phyloP scores from a whole-genome alignment of 2,329 filamentous ascomycete genomes.

The Arthrocladium fulminans region DNA sequence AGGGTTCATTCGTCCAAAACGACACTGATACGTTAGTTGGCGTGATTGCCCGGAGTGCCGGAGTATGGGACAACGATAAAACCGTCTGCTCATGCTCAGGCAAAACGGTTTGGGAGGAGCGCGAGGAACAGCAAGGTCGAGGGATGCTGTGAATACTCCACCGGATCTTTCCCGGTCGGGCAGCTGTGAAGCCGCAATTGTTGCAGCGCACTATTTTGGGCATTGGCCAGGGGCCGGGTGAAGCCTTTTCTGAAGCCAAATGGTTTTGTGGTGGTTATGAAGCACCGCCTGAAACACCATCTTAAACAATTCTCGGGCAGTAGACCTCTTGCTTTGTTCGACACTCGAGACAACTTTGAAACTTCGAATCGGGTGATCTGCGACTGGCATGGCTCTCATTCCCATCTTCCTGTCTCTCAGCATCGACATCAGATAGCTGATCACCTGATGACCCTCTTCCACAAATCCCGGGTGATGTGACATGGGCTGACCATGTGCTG shows the following conservation, averaged over 20 bases:
- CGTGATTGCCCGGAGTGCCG: constrained; percentile 88
- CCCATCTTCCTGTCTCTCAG: neutral
- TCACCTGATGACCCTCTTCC: neutral
- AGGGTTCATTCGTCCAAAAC: constrained; percentile 55
- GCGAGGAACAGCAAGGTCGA: constrained; percentile 76
- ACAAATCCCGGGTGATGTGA: constrained; percentile 2
- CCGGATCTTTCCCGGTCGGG: neutral
- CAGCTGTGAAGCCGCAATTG: neutral
- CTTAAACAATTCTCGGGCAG: neutral
- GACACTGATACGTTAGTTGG: constrained; percentile 81
- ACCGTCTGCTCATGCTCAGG: constrained; percentile 96
- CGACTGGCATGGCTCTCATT: too few species aligned
- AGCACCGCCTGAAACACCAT: constrained; percentile 1
- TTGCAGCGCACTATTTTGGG: neutral
- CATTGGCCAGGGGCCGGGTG: neutral
- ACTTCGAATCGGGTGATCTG: neutral
- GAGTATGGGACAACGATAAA: constrained; percentile 99
- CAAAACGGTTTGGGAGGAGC: constrained; percentile 97
- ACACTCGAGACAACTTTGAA: neutral
- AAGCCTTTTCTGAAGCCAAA: neutral
- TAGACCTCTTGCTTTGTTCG: neutral
- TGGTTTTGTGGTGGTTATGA: neutral
- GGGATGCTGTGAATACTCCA: constrained; percentile 65
- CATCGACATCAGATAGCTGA: neutral
- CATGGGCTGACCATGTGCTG: neutral